Conservation (phyloP, 2,329 filamentous ascomycete genomes). For the Talaromyces sp. region DNA sequence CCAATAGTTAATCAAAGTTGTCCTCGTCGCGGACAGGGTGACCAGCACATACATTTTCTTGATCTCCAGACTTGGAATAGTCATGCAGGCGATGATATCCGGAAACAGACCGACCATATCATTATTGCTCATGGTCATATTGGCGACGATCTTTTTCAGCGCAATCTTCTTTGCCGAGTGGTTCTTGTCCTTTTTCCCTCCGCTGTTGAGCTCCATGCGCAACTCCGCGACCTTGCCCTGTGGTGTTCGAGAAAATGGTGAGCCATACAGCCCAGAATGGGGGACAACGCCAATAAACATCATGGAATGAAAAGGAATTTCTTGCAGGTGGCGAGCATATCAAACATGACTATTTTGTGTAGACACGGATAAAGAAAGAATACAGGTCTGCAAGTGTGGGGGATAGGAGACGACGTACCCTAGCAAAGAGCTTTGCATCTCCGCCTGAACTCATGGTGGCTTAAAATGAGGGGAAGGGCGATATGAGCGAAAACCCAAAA, state of each 20-base stretch:
- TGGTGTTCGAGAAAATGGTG: constrained; percentile 32
- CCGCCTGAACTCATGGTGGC: constrained; percentile 61
- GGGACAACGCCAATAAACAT: constrained; percentile 28
- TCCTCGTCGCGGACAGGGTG: background rate
- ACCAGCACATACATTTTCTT: constrained; percentile 81
- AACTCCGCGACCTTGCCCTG: constrained; percentile 99
- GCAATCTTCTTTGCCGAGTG: constrained; percentile 93
- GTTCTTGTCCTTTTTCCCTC: constrained; percentile 98
- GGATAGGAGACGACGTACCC: constrained; percentile 58
- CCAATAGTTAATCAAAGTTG: constrained; percentile 9
- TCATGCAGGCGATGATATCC: constrained; percentile 93
- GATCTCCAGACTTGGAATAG: constrained; percentile 89
- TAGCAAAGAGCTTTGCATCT: constrained; percentile 98
- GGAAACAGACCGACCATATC: constrained; percentile 98
- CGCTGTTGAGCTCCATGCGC: constrained; percentile 86
- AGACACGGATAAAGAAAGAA: background rate
- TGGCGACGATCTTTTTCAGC: constrained; percentile 98
- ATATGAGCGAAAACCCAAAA: background rate
- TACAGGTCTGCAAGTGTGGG: background rate
- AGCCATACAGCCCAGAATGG: constrained; percentile 24
- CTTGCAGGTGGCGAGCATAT: background rate
- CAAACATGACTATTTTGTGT: background rate
- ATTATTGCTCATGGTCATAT: constrained; percentile 99
- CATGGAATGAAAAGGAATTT: constrained; percentile 5
- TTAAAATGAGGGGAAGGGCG: constrained; percentile 3